These are phyloP conservation scores for Tulasnella calospora DNA, from an alignment of 768 basidiomycete genomes.

Conservation along the genomic window DNA sequence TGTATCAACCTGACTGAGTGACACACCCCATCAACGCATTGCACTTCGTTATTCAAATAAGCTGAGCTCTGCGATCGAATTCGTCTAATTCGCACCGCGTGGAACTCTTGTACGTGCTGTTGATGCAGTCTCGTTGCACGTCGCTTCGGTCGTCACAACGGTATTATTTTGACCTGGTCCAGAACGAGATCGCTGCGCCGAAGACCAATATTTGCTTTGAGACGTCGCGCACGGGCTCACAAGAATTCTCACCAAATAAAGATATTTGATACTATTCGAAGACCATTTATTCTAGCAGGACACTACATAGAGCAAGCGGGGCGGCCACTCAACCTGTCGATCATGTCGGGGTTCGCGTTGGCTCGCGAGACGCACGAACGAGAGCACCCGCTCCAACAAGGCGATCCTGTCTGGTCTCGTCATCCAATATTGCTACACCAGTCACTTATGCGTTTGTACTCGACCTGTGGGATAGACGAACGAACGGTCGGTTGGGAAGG, in stretches of 20 bases:
- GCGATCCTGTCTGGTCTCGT: not conserved
- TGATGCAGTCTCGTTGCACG: too few relatives aligned
- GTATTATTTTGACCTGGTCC: not conserved
- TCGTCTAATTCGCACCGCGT: too few relatives aligned
- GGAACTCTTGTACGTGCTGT: too few relatives aligned
- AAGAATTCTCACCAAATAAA: too few relatives aligned
- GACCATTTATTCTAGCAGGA: not conserved
- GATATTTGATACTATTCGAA: too few relatives aligned
- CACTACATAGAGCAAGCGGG: not conserved
- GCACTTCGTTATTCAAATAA: not conserved
- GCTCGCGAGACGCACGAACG: not conserved
- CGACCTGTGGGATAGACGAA: not conserved
- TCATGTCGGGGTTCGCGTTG: not conserved
- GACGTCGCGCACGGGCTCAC: not conserved
- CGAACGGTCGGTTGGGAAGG: too few relatives aligned
- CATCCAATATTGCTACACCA: not conserved
- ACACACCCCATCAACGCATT: not conserved
- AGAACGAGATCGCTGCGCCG: not conserved
- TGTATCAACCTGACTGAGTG: not conserved
- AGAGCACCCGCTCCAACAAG: not conserved
- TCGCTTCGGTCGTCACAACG: too few relatives aligned
- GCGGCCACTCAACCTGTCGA: not conserved
- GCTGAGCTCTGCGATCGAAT: not conserved
- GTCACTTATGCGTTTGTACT: not conserved
- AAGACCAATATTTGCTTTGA: too few relatives aligned